phyloP scores from a whole-genome alignment of 352 stramenopile species.

The Thalassiosira ordinaria region DNA sequence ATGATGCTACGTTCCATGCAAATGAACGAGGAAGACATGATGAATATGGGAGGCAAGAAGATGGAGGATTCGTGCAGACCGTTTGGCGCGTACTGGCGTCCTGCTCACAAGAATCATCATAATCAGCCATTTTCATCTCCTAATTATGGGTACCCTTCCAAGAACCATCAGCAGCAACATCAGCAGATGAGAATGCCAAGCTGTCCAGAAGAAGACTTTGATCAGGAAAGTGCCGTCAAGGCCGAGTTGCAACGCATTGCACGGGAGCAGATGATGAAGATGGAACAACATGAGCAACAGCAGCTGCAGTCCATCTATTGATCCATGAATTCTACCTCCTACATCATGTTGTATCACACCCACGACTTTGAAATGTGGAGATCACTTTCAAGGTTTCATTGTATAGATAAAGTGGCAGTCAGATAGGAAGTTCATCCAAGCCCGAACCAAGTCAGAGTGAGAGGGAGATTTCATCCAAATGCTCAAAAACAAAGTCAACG shows the following conservation, averaged over 20 bases:
- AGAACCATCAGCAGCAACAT: not conserved
- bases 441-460: too few relatives aligned
- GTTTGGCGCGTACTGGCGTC: not conserved
- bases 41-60: not conserved
- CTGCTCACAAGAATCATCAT: not conserved
- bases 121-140: not conserved
- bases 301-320: too few relatives aligned
- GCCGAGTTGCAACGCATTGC: not conserved
- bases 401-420: too few relatives aligned
- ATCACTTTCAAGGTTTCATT: too few relatives aligned
- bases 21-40: not conserved
- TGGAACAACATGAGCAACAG: not conserved
- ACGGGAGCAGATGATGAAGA: not conserved
- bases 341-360: too few relatives aligned
- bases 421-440: too few relatives aligned
- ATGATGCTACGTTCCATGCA: not conserved
- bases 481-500: too few relatives aligned
- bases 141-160: not conserved
- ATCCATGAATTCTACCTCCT: too few relatives aligned
- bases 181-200: too few relatives aligned
- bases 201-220: not conserved
- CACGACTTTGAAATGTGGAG: too few relatives aligned
- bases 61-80: not conserved
- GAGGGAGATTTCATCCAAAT: too few relatives aligned
- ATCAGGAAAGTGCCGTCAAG: not conserved